Conservation (phyloP, 805 yeast species). For the Ogataea corticis region DNA sequence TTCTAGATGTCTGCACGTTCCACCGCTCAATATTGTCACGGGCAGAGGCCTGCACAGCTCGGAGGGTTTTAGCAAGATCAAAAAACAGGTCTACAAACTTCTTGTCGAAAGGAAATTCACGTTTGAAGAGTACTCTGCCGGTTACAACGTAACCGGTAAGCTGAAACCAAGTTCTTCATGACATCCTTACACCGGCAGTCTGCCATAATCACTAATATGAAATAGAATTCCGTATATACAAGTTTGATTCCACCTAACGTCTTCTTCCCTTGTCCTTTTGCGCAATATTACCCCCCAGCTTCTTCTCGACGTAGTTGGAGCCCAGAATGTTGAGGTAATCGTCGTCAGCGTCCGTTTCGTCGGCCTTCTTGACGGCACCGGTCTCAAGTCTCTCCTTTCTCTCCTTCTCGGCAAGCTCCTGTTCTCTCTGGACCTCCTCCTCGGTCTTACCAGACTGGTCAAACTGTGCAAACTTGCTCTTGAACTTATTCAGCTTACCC, state of each 20-base stretch:
- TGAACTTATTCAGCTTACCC: constrained; percentile 76
- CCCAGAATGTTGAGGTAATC: constrained; percentile 64
- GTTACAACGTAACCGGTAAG: constrained; percentile 46
- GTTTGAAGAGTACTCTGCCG: constrained; percentile 48
- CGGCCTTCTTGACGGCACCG: constrained; percentile 28
- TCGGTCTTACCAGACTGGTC: constrained; percentile 37
- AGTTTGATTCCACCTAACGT: constrained; percentile 9
- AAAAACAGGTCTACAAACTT: constrained; percentile 40
- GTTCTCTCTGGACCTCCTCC: constrained; percentile 27
- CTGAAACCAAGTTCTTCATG: neutral
- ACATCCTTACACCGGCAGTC: neutral
- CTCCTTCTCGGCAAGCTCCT: constrained; percentile 30
- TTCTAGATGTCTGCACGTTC: constrained; percentile 40
- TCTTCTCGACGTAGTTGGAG: constrained; percentile 36
- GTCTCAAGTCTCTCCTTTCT: constrained; percentile 31
- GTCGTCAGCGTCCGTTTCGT: constrained; percentile 31
- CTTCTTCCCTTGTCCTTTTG: constrained; percentile 31
- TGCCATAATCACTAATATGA: too few relatives aligned
- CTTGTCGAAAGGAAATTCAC: constrained; percentile 41
- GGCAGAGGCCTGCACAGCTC: constrained; percentile 73
- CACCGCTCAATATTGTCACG: constrained; percentile 52
- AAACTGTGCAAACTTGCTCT: constrained; percentile 60
- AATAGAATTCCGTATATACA: constrained; percentile 2
- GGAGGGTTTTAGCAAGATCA: constrained; percentile 54
- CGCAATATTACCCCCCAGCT: constrained; percentile 38